Percentiles rank a stretch among this genome's conserved stretches.
Conservation (phyloP, 495 filamentous ascomycete species). For the Cercophora sp. region DNA sequence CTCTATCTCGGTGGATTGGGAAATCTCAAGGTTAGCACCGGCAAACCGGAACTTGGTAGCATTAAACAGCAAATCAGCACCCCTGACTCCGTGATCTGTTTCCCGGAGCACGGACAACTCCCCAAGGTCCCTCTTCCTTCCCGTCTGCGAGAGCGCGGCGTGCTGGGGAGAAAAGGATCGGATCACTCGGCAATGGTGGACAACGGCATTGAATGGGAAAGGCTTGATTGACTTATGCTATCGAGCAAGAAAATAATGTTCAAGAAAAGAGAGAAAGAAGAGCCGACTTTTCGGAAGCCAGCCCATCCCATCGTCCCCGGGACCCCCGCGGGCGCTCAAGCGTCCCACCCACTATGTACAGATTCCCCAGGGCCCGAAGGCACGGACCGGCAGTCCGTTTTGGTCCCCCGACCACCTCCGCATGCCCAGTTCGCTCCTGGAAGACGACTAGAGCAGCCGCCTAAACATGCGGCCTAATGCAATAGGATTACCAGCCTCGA, state of each 20-base stretch:
- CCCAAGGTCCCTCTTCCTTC: no score
- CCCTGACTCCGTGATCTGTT: no score
- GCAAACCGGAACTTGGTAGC: no score
- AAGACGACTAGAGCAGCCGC: constrained; percentile 10
- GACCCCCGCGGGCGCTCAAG: constrained; percentile 13
- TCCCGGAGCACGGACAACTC: no score
- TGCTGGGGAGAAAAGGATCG: no score
- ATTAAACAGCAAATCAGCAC: no score
- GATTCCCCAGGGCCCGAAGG: not conserved
- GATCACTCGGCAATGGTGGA: no score
- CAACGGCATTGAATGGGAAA: no score
- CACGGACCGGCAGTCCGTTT: constrained; percentile 16
- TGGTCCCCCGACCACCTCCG: constrained; percentile 13
- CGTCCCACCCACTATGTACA: constrained; percentile 4
- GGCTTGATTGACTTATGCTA: constrained; percentile 36
- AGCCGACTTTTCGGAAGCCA: not conserved
- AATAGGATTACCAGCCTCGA: no score
- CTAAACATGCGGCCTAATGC: constrained; percentile 16
- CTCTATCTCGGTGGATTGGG: no score
- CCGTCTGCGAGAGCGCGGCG: no score
- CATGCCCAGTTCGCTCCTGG: constrained; percentile 10
- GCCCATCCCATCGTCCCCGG: not conserved
- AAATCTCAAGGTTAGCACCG: no score
- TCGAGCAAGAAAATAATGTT: constrained; percentile 8
- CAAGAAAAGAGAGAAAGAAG: constrained; percentile 10